phyloP scores from a whole-genome alignment of 176 grass and related monocot genomes.

The Thinopyrum elongatum region DNA sequence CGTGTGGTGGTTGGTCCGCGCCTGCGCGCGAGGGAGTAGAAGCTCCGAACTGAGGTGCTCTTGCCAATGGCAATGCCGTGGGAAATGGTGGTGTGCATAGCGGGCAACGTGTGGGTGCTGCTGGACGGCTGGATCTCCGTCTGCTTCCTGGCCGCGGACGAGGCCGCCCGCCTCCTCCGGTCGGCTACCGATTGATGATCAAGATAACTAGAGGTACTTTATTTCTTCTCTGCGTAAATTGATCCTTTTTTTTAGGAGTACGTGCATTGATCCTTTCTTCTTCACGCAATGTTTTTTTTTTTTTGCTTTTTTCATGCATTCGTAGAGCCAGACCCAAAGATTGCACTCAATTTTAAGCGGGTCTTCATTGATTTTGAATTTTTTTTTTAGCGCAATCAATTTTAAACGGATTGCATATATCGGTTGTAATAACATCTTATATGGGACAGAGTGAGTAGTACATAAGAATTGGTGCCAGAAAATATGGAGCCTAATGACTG shows the following conservation, averaged over 20 bases:
- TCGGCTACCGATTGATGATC: background rate
- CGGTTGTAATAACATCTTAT: no score
- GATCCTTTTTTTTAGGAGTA: background rate
- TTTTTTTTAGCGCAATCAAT: no score
- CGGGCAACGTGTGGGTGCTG: slow-evolving; percentile 34
- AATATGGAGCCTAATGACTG: no score
- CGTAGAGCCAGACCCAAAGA: background rate
- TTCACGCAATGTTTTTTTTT: background rate
- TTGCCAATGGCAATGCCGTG: slow-evolving; percentile 32
- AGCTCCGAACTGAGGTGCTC: background rate
- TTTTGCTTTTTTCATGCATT: background rate
- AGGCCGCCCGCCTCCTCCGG: slow-evolving; percentile 31
- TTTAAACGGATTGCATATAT: no score
- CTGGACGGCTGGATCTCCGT: slow-evolving; percentile 34
- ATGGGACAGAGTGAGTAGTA: no score
- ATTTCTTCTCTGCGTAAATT: background rate
- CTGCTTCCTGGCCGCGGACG: slow-evolving; percentile 46
- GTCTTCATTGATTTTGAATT: no score
- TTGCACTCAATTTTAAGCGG: background rate
- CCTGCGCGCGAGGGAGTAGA: background rate
- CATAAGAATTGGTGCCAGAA: no score
- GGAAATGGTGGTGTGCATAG: slow-evolving; percentile 24
- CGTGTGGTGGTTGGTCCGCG: background rate
- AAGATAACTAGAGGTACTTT: background rate
- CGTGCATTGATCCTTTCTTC: background rate